Evolutionary conservation across 495 filamentous ascomycete species (phyloP).

Genomic region (Pseudoneurospora amorphoporcata): DNA sequence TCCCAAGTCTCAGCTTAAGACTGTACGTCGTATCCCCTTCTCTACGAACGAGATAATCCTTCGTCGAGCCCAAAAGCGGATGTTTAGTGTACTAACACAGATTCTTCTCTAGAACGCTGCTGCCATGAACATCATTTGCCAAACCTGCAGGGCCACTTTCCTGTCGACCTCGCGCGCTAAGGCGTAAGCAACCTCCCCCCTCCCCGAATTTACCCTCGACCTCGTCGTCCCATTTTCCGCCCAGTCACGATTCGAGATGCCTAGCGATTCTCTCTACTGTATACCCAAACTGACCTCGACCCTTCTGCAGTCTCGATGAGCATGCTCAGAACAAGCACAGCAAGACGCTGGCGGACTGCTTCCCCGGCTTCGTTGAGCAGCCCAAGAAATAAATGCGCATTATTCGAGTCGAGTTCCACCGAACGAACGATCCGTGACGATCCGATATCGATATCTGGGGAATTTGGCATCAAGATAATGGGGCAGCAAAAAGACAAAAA

Average conservation of each 20-base stretch:
- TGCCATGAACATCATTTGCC: slow-evolving; percentile 47
- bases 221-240: background rate
- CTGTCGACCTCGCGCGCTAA: slow-evolving; percentile 44
- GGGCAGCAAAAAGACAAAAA: background rate
- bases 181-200: slow-evolving; percentile 27
- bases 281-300: slow-evolving; percentile 1
- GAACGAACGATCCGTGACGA: background rate
- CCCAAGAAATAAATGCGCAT: background rate
- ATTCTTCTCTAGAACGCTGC: slow-evolving; percentile 30
- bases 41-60: background rate
- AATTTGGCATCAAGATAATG: background rate
- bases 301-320: slow-evolving; percentile 30
- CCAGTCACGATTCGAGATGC: background rate
- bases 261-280: background rate
- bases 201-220: background rate
- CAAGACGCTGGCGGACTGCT: slow-evolving; percentile 42
- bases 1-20: slow-evolving; percentile 46
- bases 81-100: background rate
- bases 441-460: background rate
- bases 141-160: slow-evolving; percentile 47
- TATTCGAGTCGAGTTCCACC: background rate
- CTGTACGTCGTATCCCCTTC: slow-evolving; percentile 22
- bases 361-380: slow-evolving; percentile 31
- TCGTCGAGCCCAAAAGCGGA: background rate
- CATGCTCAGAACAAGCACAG: slow-evolving; percentile 48